These are phyloP conservation scores for Mycena chlorophos DNA, from an alignment of 768 basidiomycete genomes.

Conservation along the genomic window DNA sequence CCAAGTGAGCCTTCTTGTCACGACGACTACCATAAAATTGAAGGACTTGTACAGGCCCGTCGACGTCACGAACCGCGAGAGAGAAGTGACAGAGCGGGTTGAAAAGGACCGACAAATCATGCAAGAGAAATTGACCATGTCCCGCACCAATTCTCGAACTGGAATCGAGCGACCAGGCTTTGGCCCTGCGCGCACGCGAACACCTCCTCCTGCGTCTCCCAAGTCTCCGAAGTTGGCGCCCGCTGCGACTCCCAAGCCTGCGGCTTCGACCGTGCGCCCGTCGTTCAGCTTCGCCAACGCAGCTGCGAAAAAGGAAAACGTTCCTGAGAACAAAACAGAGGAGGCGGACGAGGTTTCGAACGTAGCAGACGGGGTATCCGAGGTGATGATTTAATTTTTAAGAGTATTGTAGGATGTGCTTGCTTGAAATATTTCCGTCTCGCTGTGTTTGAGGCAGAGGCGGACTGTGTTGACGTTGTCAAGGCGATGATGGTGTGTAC, in stretches of 20 bases:
- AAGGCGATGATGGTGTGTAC: no score
- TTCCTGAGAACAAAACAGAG: constrained; percentile 16
- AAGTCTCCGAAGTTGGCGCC: constrained; percentile 29
- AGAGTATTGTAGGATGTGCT: constrained; percentile 15
- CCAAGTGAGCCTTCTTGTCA: constrained; percentile 51
- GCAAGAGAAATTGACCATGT: constrained; percentile 54
- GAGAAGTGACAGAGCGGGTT: constrained; percentile 68
- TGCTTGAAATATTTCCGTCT: not conserved
- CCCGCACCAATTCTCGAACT: constrained; percentile 51
- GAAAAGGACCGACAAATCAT: constrained; percentile 64
- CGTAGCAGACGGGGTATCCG: constrained; percentile 17
- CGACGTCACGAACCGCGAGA: constrained; percentile 76
- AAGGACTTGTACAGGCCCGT: constrained; percentile 75
- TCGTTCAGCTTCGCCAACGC: constrained; percentile 82
- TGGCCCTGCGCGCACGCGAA: constrained; percentile 34
- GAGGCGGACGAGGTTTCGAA: constrained; percentile 10
- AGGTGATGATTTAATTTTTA: constrained; percentile 22
- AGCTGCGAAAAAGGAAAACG: constrained; percentile 53
- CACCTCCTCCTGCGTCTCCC: constrained; percentile 32
- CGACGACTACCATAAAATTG: constrained; percentile 3
- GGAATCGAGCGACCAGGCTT: constrained; percentile 47
- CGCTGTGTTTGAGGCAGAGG: no score
- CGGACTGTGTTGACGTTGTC: no score
- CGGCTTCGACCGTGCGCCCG: constrained; percentile 55
- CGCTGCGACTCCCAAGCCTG: constrained; percentile 31